Evolutionary conservation across 352 stramenopile genomes (phyloP), one percentile per base, ranked within the genome.

Genomic region (Phytophthora hibernalis): DNA sequence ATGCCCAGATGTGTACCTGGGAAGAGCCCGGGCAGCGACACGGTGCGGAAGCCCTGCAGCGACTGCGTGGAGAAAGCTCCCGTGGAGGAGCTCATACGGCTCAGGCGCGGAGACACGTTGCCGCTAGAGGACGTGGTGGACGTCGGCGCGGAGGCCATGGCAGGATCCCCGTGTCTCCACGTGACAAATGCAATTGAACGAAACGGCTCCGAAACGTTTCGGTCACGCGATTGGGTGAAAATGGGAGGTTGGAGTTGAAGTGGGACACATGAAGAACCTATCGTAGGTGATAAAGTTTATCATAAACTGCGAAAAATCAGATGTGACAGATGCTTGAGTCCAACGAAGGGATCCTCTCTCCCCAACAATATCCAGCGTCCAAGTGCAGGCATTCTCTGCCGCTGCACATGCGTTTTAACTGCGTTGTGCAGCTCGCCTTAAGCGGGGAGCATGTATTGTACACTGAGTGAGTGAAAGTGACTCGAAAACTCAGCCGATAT

Each of bases 1-100:
- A 96, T 91, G 33, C 86, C 85, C 21, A 94, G 65, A 49, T 89
- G 85, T 10, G 83, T 90, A 26, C 85, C 85, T 0, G 87, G 84
- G 50, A 92, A 81, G 16, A 93, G 68, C 0, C 86, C 87, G 0
- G 86, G 83, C 21, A 96, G 66, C 51, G 83, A 85, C 40, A 92
- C 83, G 5, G 83, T 92, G 61, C 82, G 83, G 68, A 91, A 91
- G 10, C 73, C 75, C 60, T 91, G 83, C 47, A 91, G 61, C 47
- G 77, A 74, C 38, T 85, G 79, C 31, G 80, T 71, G 10, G 84
- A 82, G 62, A 89, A 77, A 18, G 77, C 72, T 1, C 84, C 80
- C 0, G 75, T 72, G 30, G 71, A 76, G 12, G 84, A 89, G 63
- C 74, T 91, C 37, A 92, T 71, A 35, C 77, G 83, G 54, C 82